Evolutionary conservation across 139 green algal species (phyloP), one percentile per base, ranked within the genome.

Genomic region (Chlorella sorokiniana): DNA sequence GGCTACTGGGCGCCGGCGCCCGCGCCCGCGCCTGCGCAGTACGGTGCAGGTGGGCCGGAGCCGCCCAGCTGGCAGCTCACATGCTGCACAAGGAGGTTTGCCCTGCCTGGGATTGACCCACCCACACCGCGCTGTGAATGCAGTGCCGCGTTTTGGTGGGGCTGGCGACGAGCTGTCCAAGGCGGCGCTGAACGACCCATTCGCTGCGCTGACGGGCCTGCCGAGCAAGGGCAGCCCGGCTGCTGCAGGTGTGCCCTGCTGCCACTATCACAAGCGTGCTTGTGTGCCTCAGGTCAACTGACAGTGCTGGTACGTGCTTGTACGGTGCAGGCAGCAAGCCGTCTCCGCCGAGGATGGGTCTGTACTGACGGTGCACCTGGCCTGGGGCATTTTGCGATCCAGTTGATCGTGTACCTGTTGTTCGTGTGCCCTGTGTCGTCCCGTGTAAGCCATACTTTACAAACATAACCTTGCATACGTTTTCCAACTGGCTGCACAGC

Each of bases 141-240:
- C 68, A 51, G 35, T 69, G 31, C 63, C 51, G 10, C n/a, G n/a
- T 22, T 38, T 37, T 0, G 23, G 23, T 4, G 27, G n/a, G 0
- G 63, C 48, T 41, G 48, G 54, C 35, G 42, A 62, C 8, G 54
- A 78, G 65, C 68, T 78, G n/a, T 86, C 85, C 38, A 70, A 86
- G 65, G 86, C 73, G 10, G 79, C 63, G 37, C 45, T 84, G 44
- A 62, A 87, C 38, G 86, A 90, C 62, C 86, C 86, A 22, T 90
- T 90, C 76, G 84, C 85, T 22, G 78, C 81, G 0, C 79, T 89
- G 69, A 81, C 83, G 40, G 83, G 83, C 52, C 61, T 82, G 77
- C 44, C 76, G 3, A 41, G 25, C 33, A 72, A 65, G 33, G 54
- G 42, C 77, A 82, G 61, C 44, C 77, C 77, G 4, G 33, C 4